A percentile compares a stretch with the other conserved stretches of the same genome.
Evolutionary conservation across 2,329 filamentous ascomycete species (phyloP).

Genomic region (Aspergillus melleus): DNA sequence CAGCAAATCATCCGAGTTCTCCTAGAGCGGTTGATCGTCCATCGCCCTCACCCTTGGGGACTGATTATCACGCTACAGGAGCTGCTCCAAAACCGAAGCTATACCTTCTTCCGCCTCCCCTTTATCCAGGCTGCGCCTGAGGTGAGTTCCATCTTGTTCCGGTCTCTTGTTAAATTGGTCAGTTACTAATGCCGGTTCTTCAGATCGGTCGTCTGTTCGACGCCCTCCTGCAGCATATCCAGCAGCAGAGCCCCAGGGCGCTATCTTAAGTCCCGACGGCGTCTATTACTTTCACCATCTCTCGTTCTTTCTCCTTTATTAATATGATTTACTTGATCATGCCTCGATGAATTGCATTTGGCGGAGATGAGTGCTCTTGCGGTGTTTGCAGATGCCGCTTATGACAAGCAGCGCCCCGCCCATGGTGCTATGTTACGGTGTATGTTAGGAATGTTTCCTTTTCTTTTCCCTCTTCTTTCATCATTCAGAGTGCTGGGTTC

Average conservation of each 20-base stretch:
- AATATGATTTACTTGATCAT: constrained; percentile 24
- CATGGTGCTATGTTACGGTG: neutral
- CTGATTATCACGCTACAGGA: constrained; percentile 85
- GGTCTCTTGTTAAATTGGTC: neutral
- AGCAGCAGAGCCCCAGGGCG: constrained; percentile 49
- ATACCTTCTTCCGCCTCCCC: constrained; percentile 87
- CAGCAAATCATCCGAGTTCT: constrained; percentile 89
- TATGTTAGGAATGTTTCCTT: constrained; percentile 19
- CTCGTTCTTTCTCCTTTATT: constrained; percentile 13
- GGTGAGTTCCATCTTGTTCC: constrained; percentile 50
- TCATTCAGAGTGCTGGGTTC: constrained; percentile 21
- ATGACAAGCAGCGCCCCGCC: constrained; percentile 19
- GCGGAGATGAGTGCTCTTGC: constrained; percentile 18
- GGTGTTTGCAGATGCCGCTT: constrained; percentile 20
- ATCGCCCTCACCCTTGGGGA: constrained; percentile 95
- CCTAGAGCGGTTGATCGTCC: constrained; percentile 81
- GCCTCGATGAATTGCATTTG: constrained; percentile 24
- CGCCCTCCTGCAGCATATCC: constrained; percentile 47
- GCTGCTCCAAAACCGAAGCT: constrained; percentile 85
- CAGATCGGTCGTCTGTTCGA: constrained; percentile 48
- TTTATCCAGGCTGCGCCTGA: constrained; percentile 90
- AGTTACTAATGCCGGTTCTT: constrained; percentile 6
- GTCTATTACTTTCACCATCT: constrained; percentile 2
- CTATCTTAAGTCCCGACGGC: constrained; percentile 27
- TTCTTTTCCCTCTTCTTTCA: constrained; percentile 9